Base-by-base conservation (phyloP, 2,329 filamentous ascomycete species). In the Xylaria sp. region DNA sequence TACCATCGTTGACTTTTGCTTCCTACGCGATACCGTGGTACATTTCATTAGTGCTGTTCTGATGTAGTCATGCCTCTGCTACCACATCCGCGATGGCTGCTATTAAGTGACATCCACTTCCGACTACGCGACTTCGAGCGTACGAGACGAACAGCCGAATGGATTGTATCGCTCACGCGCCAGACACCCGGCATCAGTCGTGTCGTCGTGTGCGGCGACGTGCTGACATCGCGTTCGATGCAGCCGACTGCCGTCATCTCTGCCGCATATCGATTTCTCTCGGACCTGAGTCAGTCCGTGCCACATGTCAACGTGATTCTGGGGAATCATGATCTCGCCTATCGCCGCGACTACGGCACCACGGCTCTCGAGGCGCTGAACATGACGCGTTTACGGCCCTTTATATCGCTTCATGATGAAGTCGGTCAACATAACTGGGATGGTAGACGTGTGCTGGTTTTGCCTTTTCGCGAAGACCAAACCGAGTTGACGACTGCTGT, bases 261-360 rank as follows among this genome's bases (percentile, higher is more conserved):
- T 17, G 74, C 76, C n/a, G 77, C 76, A 23, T 78, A 78, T 64
- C 74, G 73, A 53, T 80, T 80, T 65, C 71, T 80, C 42, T 68
- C 71, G 60, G 60, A 74, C 20, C 67, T 80, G 11, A 72, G 69
- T 51, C 59, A 67, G 6, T 69, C 72, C 17, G 75, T 78, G 20
- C 77, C 77, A 1, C 76, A 73, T 59, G 67, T 79, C 53, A 70
- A 80, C 53, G 71, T 80, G 53, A 67, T 80, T n/a, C 66, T 79
- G n/a, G 78, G 78, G 20, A 80, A 80, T 42, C 78, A 80, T 70
- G 78, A 79, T 66, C 71, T 80, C 17, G 77, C 77, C 26, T 77
- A 78, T 68, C 72, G 73, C 17, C 72, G 71, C 28, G 77, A 78
- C 59, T 76, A 77, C 53, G 48, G 68, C 59, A 78, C 75, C 5